Percentiles rank a stretch among this genome's conserved stretches.
Conservation (phyloP, 108 stramenopile species). For the Aurantiochytrium sp. region DNA sequence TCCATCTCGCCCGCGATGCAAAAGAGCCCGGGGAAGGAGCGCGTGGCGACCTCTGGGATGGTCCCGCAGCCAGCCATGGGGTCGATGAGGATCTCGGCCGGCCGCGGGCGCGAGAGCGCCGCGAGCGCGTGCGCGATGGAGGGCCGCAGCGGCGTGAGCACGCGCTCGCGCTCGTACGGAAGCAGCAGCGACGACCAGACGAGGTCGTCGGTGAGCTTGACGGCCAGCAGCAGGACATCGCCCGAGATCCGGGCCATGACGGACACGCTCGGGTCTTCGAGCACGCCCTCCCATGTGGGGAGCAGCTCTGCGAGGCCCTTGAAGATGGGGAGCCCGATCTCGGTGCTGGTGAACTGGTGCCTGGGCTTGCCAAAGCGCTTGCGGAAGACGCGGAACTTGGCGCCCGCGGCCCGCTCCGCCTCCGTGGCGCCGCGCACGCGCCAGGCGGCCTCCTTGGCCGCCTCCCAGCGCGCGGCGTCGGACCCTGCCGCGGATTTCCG, state of each 20-base stretch:
- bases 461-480: neutral
- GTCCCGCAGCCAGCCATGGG: constrained; percentile 12
- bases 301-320: neutral
- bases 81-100: neutral
- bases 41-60: neutral
- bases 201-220: neutral
- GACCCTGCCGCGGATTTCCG: neutral
- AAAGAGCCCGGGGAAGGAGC: neutral
- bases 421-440: neutral
- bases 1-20: neutral
- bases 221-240: neutral
- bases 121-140: neutral
- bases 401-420: neutral
- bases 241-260: neutral
- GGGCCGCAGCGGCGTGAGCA: neutral
- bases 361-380: constrained; percentile 6
- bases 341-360: neutral
- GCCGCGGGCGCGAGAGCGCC: neutral
- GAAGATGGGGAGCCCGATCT: neutral
- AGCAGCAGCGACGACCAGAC: neutral
- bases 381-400: neutral
- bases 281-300: neutral
- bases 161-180: neutral
- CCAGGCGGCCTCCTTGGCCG: neutral
- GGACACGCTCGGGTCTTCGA: neutral